Evolutionary conservation across 352 stramenopile genomes (phyloP).

Genomic region (Pythium chondricola): DNA sequence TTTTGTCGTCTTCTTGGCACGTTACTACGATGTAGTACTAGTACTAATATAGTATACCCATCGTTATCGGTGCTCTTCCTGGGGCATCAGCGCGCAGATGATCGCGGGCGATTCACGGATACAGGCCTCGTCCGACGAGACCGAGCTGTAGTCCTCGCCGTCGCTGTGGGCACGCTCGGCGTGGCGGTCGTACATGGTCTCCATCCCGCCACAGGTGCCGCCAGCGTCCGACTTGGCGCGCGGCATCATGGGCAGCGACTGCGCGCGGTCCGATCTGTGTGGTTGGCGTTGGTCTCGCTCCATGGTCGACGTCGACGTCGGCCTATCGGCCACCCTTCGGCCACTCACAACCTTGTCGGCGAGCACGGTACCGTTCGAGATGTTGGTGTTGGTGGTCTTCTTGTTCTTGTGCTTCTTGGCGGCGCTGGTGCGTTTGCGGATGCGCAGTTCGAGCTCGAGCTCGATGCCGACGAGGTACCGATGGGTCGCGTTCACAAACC

Average conservation of each 20-base stretch:
- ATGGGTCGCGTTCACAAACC: conserved; percentile 81
- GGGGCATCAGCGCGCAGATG: conserved; percentile 13
- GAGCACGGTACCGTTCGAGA: background rate
- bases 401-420: background rate
- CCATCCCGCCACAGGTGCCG: background rate
- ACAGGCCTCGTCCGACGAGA: conserved; percentile 17
- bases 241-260: background rate
- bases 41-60: too few relatives aligned
- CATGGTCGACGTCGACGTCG: background rate
- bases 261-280: background rate
- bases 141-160: conserved; percentile 18
- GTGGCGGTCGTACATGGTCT: conserved; percentile 7
- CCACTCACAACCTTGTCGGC: too few relatives aligned
- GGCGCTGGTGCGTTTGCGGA: conserved; percentile 33
- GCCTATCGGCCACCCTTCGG: too few relatives aligned
- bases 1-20: too few relatives aligned
- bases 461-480: conserved; percentile 80
- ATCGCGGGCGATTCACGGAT: conserved; percentile 7
- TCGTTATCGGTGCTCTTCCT: conserved; percentile 13
- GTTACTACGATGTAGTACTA: too few relatives aligned
- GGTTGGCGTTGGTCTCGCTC: background rate
- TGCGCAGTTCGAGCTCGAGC: conserved; percentile 61
- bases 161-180: conserved; percentile 19
- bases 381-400: background rate
- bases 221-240: conserved; percentile 11